These are phyloP conservation scores for Casuarina equisetifolia DNA, from an alignment of 306 rosid genomes.

Conservation along the genomic window DNA sequence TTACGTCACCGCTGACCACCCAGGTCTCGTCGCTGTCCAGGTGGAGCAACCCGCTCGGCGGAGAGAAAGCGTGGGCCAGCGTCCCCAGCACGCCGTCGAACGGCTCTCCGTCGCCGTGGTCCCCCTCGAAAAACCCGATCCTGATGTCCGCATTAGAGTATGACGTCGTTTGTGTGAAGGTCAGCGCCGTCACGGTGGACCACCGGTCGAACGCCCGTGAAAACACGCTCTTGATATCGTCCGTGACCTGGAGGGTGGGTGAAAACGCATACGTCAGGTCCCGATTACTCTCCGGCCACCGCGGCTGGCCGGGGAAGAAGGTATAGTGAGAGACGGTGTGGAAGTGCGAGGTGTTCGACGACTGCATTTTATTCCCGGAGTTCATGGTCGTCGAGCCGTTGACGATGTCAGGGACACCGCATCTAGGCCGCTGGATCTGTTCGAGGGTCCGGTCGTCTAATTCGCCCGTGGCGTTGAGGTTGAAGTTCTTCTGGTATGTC, in stretches of 20 bases:
- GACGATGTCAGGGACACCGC: slow-evolving; percentile 74
- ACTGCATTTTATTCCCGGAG: slow-evolving; percentile 42
- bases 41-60: slow-evolving; percentile 73
- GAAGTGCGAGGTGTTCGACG: slow-evolving; percentile 17
- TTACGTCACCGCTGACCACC: slow-evolving; percentile 65
- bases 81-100: slow-evolving; percentile 84
- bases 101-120: slow-evolving; percentile 90
- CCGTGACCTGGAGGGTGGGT: slow-evolving; percentile 40
- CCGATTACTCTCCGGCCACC: slow-evolving; percentile 57
- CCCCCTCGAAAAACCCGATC: slow-evolving; percentile 65
- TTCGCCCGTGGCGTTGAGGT: slow-evolving; percentile 71
- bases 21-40: slow-evolving; percentile 67
- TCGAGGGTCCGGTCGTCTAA: slow-evolving; percentile 53
- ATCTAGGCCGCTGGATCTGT: slow-evolving; percentile 51
- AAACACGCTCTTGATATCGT: slow-evolving; percentile 48
- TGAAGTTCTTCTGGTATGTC: slow-evolving; percentile 77
- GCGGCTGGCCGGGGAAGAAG: slow-evolving; percentile 53
- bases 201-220: slow-evolving; percentile 55
- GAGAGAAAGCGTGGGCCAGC: slow-evolving; percentile 85
- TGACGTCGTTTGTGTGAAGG: slow-evolving; percentile 40
- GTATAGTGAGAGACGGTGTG: slow-evolving; percentile 72
- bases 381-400: slow-evolving; percentile 70
- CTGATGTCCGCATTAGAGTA: slow-evolving; percentile 40
- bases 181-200: slow-evolving; percentile 65
- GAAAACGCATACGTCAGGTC: slow-evolving; percentile 64